Evolutionary conservation across 1,284 basidiomycete genomes (phyloP).

Genomic region (Irpex sp.): DNA sequence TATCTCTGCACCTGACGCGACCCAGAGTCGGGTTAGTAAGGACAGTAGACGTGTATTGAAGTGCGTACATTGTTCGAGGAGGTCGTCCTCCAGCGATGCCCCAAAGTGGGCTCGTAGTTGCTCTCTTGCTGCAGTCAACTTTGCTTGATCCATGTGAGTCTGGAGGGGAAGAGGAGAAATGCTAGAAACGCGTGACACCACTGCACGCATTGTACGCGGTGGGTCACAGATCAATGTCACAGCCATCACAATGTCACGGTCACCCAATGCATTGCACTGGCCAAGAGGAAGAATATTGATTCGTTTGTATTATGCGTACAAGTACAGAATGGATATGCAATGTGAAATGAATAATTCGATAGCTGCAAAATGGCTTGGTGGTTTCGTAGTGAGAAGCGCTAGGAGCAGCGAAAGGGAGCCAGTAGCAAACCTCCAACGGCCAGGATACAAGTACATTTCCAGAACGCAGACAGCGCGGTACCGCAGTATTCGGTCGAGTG

Average conservation of each 20-base stretch:
- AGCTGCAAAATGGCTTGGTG: neutral
- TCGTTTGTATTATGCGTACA: neutral
- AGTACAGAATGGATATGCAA: neutral
- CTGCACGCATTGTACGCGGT: too few relatives aligned
- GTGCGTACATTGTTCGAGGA: slow-evolving; percentile 8
- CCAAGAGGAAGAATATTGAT: neutral
- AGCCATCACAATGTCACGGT: too few relatives aligned
- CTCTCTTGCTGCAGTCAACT: neutral
- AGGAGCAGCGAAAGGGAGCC: neutral
- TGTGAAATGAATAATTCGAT: neutral
- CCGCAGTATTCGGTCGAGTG: neutral
- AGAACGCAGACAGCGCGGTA: neutral
- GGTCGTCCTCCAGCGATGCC: slow-evolving; percentile 3
- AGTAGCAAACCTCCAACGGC: neutral
- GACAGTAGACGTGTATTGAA: neutral
- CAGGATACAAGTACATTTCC: neutral
- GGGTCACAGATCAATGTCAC: too few relatives aligned
- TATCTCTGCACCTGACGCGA: slow-evolving; percentile 51
- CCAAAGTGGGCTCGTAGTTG: slow-evolving; percentile 2
- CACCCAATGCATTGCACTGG: too few relatives aligned
- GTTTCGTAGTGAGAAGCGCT: neutral
- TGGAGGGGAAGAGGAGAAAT: neutral
- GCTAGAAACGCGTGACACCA: neutral
- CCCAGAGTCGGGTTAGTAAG: neutral
- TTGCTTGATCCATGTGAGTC: neutral